Conservation (phyloP, 2,329 filamentous ascomycete species). For the Neofusicoccum sp. region DNA sequence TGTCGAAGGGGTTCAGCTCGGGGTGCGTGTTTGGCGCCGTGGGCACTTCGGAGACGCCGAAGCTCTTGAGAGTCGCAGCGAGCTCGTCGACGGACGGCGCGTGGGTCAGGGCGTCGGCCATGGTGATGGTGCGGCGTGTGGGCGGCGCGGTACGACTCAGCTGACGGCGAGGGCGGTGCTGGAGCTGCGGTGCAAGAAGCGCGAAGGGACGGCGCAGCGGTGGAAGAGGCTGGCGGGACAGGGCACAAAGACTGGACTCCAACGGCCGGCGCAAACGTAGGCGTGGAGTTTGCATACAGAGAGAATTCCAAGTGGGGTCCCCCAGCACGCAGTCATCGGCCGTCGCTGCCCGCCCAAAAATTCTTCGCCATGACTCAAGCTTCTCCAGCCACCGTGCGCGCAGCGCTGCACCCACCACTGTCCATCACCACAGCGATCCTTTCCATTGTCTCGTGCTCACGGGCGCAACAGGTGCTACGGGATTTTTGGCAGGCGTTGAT, state of each 20-base stretch:
- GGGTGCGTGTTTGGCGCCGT: slow-evolving; percentile 51
- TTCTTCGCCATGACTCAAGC: slow-evolving; percentile 2
- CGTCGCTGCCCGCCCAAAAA: background rate
- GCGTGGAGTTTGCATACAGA: slow-evolving; percentile 3
- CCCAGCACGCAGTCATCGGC: slow-evolving; percentile 3
- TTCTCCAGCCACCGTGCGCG: slow-evolving; percentile 1
- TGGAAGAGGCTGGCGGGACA: background rate
- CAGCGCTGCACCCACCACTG: background rate
- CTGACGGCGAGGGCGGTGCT: background rate
- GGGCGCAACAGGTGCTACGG: too few species aligned
- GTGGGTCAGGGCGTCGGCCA: slow-evolving; percentile 8
- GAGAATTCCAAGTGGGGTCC: slow-evolving; percentile 5
- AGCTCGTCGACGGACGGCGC: slow-evolving; percentile 34
- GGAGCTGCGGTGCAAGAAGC: background rate
- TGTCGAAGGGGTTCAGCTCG: slow-evolving; percentile 70
- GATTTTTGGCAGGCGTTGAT: too few species aligned
- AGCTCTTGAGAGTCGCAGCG: slow-evolving; percentile 33
- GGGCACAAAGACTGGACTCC: background rate
- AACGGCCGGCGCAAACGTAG: slow-evolving; percentile 1
- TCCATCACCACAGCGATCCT: background rate
- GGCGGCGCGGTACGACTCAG: background rate
- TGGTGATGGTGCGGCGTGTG: background rate
- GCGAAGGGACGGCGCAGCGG: background rate
- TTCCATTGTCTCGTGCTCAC: too few species aligned
- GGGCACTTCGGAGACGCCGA: slow-evolving; percentile 41